Evolutionary conservation across 768 basidiomycete genomes (phyloP), one percentile per base, ranked within the genome.

Genomic region (Calocera cornea): DNA sequence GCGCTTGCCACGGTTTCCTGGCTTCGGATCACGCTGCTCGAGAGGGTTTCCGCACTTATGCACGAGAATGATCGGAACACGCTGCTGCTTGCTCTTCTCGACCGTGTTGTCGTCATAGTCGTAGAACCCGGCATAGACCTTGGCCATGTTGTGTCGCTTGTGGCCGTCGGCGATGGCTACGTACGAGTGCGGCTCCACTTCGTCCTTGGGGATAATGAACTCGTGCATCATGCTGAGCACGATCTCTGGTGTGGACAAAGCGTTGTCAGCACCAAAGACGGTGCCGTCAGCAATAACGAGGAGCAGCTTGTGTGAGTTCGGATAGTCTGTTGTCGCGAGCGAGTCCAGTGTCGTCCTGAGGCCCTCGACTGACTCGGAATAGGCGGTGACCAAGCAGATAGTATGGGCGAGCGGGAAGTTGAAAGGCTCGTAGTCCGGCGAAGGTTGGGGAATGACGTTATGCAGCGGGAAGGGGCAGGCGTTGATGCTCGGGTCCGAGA

Each of bases 101-200:
- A 89, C 83, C 1, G 95, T 95, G 44, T 87, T 83, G 73, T 93
- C 84, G 74, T 97, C 93, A 77, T 98, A 99, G 69, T 87, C 85
- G 77, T 99, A 98, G 80, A 92, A 99, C 12, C 97, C 97, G 40
- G 97, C 95, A 73, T 89, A 97, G 41, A 98, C 94, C 78, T 95
- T 94, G 41, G 94, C 95, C 94, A 95, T 97, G 76, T 99, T 99
- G 81, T 98, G 97, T 38, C 93, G 84, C 79, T 97, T 98, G 82
- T 98, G 95, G n/a, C 97, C 97, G 74, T 99, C 95, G 17, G 97
- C 97, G 72, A 99, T 97, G 68, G 97, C 94, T 66, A 98, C 94
- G 74, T 98, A 99, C 31, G 93, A 95, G 72, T 95, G 91, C 1
- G 93, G 80, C 76, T 97, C 91, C 38, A 97, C 92, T 65, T 97